These are phyloP conservation scores for Didymella pinodella DNA, from an alignment of 2,329 filamentous ascomycete genomes.

Conservation along the genomic window DNA sequence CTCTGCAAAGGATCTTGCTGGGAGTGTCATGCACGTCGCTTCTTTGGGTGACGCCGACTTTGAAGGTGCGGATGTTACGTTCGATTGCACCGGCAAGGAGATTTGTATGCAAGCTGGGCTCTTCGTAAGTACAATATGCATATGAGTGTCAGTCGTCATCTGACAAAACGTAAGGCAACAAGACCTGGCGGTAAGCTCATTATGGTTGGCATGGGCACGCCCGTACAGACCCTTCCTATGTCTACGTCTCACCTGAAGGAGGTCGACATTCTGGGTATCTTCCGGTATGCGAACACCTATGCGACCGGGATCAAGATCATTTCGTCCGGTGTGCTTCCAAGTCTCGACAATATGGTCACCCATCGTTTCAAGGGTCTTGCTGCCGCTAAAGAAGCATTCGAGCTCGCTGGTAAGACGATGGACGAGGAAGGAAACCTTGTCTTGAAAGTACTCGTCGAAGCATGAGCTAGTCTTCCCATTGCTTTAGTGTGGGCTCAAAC, in stretches of 20 bases:
- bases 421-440: constrained; percentile 62
- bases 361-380: constrained; percentile 58
- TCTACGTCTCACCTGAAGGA: constrained; percentile 64
- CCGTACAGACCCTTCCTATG: constrained; percentile 62
- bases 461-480: constrained; percentile 20
- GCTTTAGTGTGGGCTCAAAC: neutral
- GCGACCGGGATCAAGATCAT: constrained; percentile 63
- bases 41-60: constrained; percentile 48
- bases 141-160: neutral
- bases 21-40: constrained; percentile 48
- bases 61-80: constrained; percentile 52
- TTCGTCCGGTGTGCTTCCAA: constrained; percentile 58
- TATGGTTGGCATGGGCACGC: constrained; percentile 66
- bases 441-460: constrained; percentile 58
- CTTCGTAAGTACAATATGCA: constrained; percentile 43
- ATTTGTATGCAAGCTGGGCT: constrained; percentile 54
- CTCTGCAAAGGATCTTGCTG: constrained; percentile 47
- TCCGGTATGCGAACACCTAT: constrained; percentile 64
- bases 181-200: constrained; percentile 61
- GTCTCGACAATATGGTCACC: constrained; percentile 62
- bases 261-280: constrained; percentile 65
- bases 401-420: constrained; percentile 58
- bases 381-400: constrained; percentile 61
- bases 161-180: constrained; percentile 45
- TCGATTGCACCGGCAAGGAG: constrained; percentile 55